Base-by-base conservation (phyloP, 306 rosid genomes). In the Prunus salicina region DNA sequence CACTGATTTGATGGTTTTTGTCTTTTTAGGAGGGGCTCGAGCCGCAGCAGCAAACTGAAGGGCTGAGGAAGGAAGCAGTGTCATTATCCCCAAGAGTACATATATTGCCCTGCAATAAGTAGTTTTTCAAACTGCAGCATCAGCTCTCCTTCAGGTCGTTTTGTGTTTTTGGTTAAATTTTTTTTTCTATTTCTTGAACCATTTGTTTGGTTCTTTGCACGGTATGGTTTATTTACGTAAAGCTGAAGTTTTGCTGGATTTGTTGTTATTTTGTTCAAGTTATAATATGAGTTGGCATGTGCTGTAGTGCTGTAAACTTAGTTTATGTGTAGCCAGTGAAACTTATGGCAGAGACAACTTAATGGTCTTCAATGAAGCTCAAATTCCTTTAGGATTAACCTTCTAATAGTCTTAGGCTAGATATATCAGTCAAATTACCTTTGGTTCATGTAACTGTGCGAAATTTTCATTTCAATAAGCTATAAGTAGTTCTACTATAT, bases 21-120 rank as follows among this genome's bases (percentile, higher is more conserved):
- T 63, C 79, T 66, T 76, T 28, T 62, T 52, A 92, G 97, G 91
- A 69, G 87, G 90, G 66, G 71, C 84, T 78, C 87, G 84, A 50
- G 82, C 85, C 25, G 78, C 85, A 51, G 82, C 72, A 50, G 84
- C 89, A 50, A 86, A 87, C 65, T 90, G 87, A 92, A 84, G 82
- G 62, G 63, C 73, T 30, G 71, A 64, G 64, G 58, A 53, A 75
- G 67, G 67, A 58, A 58, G 57, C 68, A 56, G 41, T 47, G 68
- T 62, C 56, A 24, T 82, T 67, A 52, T 78, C 66, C 77, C 67
- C 71, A 69, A 55, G 73, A 87, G 87, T 84, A 76, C 71, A 79
- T 82, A 78, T 82, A 71, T 45, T 53, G 67, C 78, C 78, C 72
- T 82, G 78, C 77, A 88, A 85, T 86, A 87, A 88, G 76, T 80